Percentiles rank a stretch among this genome's conserved stretches.
Evolutionary conservation across 1,284 basidiomycete species (phyloP).

Genomic region (Neonothopanus nambi): DNA sequence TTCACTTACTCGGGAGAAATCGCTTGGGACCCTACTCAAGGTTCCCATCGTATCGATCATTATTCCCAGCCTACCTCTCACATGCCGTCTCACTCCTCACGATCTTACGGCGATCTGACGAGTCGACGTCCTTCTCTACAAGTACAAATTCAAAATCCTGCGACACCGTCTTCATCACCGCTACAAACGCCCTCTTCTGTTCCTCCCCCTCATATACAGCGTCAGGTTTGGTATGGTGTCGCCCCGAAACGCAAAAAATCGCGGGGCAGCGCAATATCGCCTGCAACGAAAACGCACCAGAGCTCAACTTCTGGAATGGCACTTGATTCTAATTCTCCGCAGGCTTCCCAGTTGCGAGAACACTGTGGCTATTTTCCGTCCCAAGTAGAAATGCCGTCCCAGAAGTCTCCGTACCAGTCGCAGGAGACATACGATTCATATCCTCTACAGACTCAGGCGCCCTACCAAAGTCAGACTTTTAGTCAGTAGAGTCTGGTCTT

Average conservation of each 20-base stretch:
- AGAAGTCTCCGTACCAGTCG: neutral
- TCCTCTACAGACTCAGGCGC: conserved; percentile 48
- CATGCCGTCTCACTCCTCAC: neutral
- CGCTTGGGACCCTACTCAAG: neutral
- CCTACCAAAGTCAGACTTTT: conserved; percentile 10
- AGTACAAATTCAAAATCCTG: neutral
- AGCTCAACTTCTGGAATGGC: neutral
- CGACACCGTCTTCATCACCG: neutral
- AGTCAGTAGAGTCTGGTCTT: neutral
- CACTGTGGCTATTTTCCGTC: neutral
- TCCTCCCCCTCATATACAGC: neutral
- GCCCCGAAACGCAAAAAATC: conserved; percentile 3
- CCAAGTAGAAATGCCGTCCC: neutral
- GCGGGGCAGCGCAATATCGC: neutral
- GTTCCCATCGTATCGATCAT: neutral
- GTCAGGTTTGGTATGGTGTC: conserved; percentile 8
- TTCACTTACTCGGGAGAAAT: neutral
- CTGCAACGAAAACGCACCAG: neutral
- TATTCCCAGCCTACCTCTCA: neutral
- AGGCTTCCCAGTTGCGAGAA: neutral
- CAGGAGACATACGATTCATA: conserved; percentile 24
- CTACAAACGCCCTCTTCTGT: neutral
- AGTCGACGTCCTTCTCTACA: neutral
- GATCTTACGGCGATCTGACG: neutral
- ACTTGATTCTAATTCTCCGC: neutral